Evolutionary conservation across 495 filamentous ascomycete genomes (phyloP).

Genomic region (Tuber umbilicatum): DNA sequence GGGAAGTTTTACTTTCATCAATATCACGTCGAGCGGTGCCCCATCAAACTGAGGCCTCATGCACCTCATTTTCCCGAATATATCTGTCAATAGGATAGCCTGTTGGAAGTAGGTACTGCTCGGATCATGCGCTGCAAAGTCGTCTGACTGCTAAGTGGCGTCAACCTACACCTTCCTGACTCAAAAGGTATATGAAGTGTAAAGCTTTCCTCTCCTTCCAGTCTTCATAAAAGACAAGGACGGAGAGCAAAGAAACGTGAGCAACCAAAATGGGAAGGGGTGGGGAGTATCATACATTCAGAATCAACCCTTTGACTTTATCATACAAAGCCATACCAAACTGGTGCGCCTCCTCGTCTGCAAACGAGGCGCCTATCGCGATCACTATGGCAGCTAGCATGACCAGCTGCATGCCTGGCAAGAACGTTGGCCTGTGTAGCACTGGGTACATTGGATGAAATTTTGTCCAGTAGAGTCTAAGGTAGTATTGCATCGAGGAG

Average conservation of each 20-base stretch:
- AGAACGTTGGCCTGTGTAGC: slow-evolving; percentile 49
- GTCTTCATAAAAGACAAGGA: neutral
- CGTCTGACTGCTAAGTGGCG: slow-evolving; percentile 34
- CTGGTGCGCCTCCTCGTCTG: slow-evolving; percentile 37
- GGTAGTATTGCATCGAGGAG: slow-evolving; percentile 40
- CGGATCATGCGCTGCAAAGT: slow-evolving; percentile 36
- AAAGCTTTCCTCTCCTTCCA: neutral
- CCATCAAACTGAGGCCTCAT: slow-evolving; percentile 37
- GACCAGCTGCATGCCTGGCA: slow-evolving; percentile 47
- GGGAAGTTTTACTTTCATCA: slow-evolving; percentile 36
- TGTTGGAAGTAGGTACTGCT: slow-evolving; percentile 36
- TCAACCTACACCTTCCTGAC: slow-evolving; percentile 14
- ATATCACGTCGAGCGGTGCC: slow-evolving; percentile 36
- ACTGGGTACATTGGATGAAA: slow-evolving; percentile 51
- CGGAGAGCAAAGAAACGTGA: neutral
- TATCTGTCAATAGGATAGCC: slow-evolving; percentile 38
- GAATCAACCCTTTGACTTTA: slow-evolving; percentile 37
- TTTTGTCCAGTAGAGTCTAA: slow-evolving; percentile 41
- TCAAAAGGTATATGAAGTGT: slow-evolving; percentile 6
- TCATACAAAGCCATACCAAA: slow-evolving; percentile 41
- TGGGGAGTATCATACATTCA: slow-evolving; percentile 28
- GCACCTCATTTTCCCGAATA: slow-evolving; percentile 42
- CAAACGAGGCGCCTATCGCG: slow-evolving; percentile 41
- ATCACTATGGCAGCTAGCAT: slow-evolving; percentile 44
- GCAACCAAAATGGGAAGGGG: neutral